Evolutionary conservation across 306 rosid genomes (phyloP).

Genomic region (Fagus sylvatica): DNA sequence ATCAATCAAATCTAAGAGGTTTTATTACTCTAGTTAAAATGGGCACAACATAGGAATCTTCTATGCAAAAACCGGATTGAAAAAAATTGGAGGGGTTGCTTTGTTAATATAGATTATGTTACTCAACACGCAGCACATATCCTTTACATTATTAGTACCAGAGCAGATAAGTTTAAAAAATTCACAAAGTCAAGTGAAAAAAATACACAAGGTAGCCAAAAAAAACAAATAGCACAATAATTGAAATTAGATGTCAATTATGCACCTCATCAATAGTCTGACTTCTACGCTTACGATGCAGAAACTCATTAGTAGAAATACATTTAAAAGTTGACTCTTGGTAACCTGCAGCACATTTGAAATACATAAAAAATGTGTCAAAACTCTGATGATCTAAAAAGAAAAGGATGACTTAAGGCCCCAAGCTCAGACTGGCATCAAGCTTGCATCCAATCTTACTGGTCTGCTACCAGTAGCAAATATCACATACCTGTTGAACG

Average conservation of each 20-base stretch:
- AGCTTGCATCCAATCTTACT: slow-evolving; percentile 16
- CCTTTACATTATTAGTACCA: neutral
- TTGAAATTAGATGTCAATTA: slow-evolving; percentile 18
- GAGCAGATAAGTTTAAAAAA: neutral
- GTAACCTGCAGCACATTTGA: slow-evolving; percentile 48
- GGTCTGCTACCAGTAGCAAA: slow-evolving; percentile 17
- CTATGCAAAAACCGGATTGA: neutral
- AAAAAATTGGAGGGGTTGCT: neutral
- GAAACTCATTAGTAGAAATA: slow-evolving; percentile 72
- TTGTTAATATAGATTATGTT: neutral
- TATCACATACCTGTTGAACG: slow-evolving; percentile 51
- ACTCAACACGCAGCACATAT: neutral
- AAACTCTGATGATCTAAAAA: slow-evolving; percentile 19
- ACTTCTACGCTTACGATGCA: slow-evolving; percentile 79
- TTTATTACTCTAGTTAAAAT: neutral
- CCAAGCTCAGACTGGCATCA: slow-evolving; percentile 17
- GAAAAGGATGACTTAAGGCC: slow-evolving; percentile 9
- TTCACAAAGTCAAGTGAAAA: neutral
- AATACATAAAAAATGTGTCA: slow-evolving; percentile 18
- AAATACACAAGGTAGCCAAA: neutral
- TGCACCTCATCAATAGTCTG: slow-evolving; percentile 93
- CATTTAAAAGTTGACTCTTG: slow-evolving; percentile 69
- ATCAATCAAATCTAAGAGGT: too few relatives aligned
- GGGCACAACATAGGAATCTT: neutral
- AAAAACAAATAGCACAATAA: neutral